Percentiles rank a stretch among this genome's conserved stretches.
Conservation (phyloP, 495 filamentous ascomycete species). For the Collariella sp. region DNA sequence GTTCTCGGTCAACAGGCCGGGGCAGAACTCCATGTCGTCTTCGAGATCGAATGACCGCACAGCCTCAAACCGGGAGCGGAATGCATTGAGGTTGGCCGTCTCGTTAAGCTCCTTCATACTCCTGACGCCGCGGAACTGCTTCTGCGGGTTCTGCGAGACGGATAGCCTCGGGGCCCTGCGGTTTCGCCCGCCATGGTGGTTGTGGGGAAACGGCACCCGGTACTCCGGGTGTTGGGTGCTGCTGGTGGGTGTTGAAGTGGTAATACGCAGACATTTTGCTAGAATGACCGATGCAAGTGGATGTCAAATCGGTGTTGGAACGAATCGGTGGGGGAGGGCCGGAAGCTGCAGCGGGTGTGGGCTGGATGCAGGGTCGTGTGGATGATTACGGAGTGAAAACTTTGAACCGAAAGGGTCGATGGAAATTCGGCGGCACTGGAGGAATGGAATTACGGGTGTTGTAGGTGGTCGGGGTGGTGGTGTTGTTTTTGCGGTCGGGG, state of each 20-base stretch:
- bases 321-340: constrained; percentile 13
- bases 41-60: constrained; percentile 93
- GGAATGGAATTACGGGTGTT: not conserved
- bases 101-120: constrained; percentile 88
- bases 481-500: constrained; percentile 10
- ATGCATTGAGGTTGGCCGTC: constrained; percentile 59
- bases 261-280: constrained; percentile 70
- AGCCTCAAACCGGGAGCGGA: constrained; percentile 80
- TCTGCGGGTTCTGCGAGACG: constrained; percentile 69
- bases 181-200: constrained; percentile 77
- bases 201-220: constrained; percentile 50
- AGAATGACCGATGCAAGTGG: constrained; percentile 5
- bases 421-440: not conserved
- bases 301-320: constrained; percentile 17
- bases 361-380: not conserved
- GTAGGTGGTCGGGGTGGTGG: constrained; percentile 6
- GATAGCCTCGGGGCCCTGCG: constrained; percentile 78
- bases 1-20: constrained; percentile 83
- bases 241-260: constrained; percentile 57
- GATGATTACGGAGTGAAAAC: not conserved
- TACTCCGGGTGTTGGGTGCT: constrained; percentile 52
- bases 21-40: constrained; percentile 95
- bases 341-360: constrained; percentile 13
- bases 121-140: constrained; percentile 72
- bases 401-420: not conserved